Base-by-base conservation (phyloP, 257 asterid species). In the Petrea volubilis region DNA sequence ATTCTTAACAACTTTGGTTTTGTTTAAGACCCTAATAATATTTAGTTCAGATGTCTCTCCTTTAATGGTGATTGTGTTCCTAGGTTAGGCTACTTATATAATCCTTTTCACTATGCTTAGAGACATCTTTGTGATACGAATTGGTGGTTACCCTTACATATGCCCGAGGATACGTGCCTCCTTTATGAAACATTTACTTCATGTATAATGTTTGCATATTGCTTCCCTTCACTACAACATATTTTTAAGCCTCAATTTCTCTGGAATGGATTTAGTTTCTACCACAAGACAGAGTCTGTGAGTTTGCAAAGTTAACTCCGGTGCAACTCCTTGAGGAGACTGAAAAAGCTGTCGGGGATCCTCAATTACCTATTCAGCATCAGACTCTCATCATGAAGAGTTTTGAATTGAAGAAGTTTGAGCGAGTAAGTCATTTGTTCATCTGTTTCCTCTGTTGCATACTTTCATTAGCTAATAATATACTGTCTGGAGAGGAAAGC, bases 271-370 rank as follows among this genome's bases (percentile, higher is more conserved):
- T 68, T 72, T 77, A 94, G 97, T 94, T 94, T 85, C 90, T 91
- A 55, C 99, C 97, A 64, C 99, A 94, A 84, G 99, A 91, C 83
- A 80, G 99, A 77, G 99, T 94, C 56, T 91, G 99, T 77, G 99
- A 94, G 80, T 94, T 94, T 85, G 99, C 99, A 3, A 94, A 89
- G 92, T 80, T 94, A 80, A 88, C 92, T 80, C 99, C 98, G 14
- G 83, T 94, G 73, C 96, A 90, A 84, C 97, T 94, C 27, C 96
- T 94, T 44, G 93, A 86, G 73, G 99, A 94, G 83, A 94, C 99
- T 66, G 97, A 94, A 79, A 94, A 91, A 60, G 99, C 98, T 63
- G 96, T 91, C 58, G 97, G 99, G 49, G 99, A 94, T 82, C 97
- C 97, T 47, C 85, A 51, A 53, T 76, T 94, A 57, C 96, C 97